Evolutionary conservation across 768 basidiomycete species (phyloP).

Genomic region (Lactifluus pinguis): DNA sequence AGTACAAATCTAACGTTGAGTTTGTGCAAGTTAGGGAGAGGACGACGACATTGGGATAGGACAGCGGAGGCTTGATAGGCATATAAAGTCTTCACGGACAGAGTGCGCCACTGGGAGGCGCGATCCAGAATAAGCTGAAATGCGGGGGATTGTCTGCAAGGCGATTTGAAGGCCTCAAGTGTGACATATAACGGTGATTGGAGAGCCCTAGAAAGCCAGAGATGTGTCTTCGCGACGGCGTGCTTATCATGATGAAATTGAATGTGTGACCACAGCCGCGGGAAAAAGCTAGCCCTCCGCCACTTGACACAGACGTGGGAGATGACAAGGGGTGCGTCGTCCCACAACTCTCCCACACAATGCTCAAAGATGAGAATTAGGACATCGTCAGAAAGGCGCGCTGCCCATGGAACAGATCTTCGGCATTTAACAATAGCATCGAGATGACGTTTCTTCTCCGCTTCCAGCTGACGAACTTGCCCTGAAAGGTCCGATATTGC

Average conservation of each 20-base stretch:
- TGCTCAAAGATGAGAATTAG: conserved; percentile 45
- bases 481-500: no score
- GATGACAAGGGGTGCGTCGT: conserved; percentile 42
- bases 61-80: conserved; percentile 32
- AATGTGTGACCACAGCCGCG: conserved; percentile 49
- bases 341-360: conserved; percentile 44
- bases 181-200: conserved; percentile 36
- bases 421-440: conserved; percentile 35
- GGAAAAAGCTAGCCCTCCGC: conserved; percentile 42
- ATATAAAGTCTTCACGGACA: conserved; percentile 33
- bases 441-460: conserved; percentile 34
- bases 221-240: conserved; percentile 29
- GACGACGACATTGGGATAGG: conserved; percentile 29
- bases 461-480: conserved; percentile 27
- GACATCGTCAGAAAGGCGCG: conserved; percentile 45
- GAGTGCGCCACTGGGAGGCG: conserved; percentile 35
- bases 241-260: conserved; percentile 40
- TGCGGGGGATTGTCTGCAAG: no score
- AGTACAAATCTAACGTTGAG: conserved; percentile 16
- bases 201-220: conserved; percentile 44
- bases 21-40: conserved; percentile 31
- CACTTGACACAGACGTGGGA: conserved; percentile 47
- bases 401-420: conserved; percentile 42
- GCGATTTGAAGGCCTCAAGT: no score
- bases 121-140: conserved; percentile 30